A percentile compares a stretch with the other conserved stretches of the same genome.
Evolutionary conservation across 345 rosid genomes (phyloP).

Genomic region (Hypericum perforatum): DNA sequence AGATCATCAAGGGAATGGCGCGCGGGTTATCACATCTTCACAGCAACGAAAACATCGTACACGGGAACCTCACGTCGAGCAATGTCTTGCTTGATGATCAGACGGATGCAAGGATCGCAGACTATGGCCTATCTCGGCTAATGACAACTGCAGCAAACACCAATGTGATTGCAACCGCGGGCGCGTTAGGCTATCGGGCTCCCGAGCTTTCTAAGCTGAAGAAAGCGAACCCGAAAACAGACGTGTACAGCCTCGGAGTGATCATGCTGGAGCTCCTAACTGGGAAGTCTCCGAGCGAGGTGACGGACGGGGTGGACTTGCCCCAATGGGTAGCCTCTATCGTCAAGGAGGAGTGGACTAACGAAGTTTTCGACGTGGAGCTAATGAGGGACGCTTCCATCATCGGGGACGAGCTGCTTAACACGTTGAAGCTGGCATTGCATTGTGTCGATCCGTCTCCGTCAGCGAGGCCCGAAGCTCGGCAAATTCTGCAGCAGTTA

Average conservation of each 20-base stretch:
- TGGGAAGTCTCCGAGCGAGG: constrained; percentile 83
- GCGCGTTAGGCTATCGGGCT: constrained; percentile 73
- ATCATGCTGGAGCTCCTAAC: constrained; percentile 73
- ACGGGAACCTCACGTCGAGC: constrained; percentile 80
- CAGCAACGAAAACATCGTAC: constrained; percentile 57
- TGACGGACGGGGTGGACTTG: constrained; percentile 70
- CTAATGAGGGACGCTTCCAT: constrained; percentile 49
- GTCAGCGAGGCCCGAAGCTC: constrained; percentile 62
- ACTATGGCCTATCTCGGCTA: constrained; percentile 63
- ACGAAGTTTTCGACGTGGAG: constrained; percentile 86
- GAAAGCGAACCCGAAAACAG: constrained; percentile 73
- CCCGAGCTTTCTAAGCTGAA: constrained; percentile 84
- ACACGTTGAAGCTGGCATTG: constrained; percentile 69
- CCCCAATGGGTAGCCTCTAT: constrained; percentile 95
- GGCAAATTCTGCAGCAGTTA: constrained; percentile 52
- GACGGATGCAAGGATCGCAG: constrained; percentile 57
- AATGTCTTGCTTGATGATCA: constrained; percentile 61
- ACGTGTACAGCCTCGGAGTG: constrained; percentile 83
- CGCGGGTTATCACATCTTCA: constrained; percentile 70
- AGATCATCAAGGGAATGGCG: constrained; percentile 50
- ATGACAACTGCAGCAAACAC: constrained; percentile 76
- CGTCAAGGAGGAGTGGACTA: constrained; percentile 94
- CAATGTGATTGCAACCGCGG: constrained; percentile 75
- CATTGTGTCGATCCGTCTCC: constrained; percentile 92
- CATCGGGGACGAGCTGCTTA: constrained; percentile 70